Evolutionary conservation across 345 rosid species (phyloP).

Genomic region (Aurinia saxatilis): DNA sequence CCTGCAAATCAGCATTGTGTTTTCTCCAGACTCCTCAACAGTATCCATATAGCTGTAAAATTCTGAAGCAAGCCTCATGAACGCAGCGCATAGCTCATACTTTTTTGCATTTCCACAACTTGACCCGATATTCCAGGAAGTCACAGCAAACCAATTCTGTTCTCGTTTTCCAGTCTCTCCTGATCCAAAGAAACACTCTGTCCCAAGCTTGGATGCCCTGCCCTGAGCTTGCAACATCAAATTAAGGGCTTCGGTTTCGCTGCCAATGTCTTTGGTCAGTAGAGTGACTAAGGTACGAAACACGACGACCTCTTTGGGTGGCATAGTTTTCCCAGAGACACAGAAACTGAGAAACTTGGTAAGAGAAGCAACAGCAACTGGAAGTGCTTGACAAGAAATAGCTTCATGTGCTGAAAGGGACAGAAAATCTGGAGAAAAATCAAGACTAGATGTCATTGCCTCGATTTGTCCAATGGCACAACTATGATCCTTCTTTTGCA

Average conservation of each 20-base stretch:
- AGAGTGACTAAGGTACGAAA: constrained; percentile 77
- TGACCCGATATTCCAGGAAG: constrained; percentile 81
- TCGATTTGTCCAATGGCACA: constrained; percentile 71
- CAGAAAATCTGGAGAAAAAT: constrained; percentile 77
- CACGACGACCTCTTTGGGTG: constrained; percentile 63
- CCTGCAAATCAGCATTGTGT: constrained; percentile 46
- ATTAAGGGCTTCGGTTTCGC: constrained; percentile 53
- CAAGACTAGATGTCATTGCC: constrained; percentile 63
- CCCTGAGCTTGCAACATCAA: constrained; percentile 45
- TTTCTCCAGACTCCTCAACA: constrained; percentile 49
- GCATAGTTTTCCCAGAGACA: constrained; percentile 54
- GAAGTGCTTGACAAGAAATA: constrained; percentile 70
- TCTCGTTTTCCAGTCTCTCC: constrained; percentile 79
- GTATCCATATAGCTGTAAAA: constrained; percentile 41
- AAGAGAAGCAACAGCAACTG: constrained; percentile 69
- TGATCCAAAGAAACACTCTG: constrained; percentile 62
- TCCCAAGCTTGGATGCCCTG: constrained; percentile 62
- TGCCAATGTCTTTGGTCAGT: constrained; percentile 49
- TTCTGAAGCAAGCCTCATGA: constrained; percentile 55
- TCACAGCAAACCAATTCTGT: constrained; percentile 74
- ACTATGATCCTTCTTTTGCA: constrained; percentile 49
- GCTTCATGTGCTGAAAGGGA: constrained; percentile 96
- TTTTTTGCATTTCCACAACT: constrained; percentile 67
- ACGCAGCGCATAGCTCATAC: constrained; percentile 58
- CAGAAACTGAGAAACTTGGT: constrained; percentile 65